Base-by-base conservation (phyloP, 2,329 filamentous ascomycete species). In the Zasmidium citrigriseum region DNA sequence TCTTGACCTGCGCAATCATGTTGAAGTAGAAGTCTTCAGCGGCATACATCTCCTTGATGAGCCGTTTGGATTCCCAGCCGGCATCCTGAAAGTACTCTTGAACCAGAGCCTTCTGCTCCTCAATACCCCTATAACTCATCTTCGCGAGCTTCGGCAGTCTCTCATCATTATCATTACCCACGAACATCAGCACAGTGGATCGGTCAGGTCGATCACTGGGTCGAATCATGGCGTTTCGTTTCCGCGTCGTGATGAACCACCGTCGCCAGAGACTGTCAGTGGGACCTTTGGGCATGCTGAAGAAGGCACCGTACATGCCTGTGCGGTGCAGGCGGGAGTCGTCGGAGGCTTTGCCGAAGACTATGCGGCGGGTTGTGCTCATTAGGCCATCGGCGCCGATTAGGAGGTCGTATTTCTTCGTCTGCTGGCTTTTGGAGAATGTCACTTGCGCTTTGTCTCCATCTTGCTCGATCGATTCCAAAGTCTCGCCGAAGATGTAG, bases 371-470 rank as follows among this genome's bases (percentile, higher is more conserved):
- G 3, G 70, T 73, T 1, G 54, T 51, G 51, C 66, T 70, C 46
- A 66, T 64, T 10, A 73, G 55, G 2, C 71, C 71, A 52, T 73
- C 72, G 1, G 71, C 71, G 10, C 67, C 72, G 4, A 74, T 65
- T 1, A 73, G 68, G 0, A 73, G 53, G 41, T 73, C 69, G 24
- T 62, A 70, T 1, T 21, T 57, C 22, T 62, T 38, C 18, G 22
- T 46, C 21, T 63, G 41, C 2, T 62, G 59, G 29, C 62, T 65
- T 10, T 68, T 70, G 11, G 66, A 65, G 54, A 73, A 65, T 12
- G 46, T 44, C 2, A 72, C 70, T 1, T 65, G 46, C 1, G 71
- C 68, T 16, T 63, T 56, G 1, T 65, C 53, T 10, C 54, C 64
- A n/a, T 67, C 58, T 53, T 73, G 66, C 21, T 65, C 55, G 4